A percentile compares a stretch with the other conserved stretches of the same genome.
Evolutionary conservation across 2,329 filamentous ascomycete genomes (phyloP).

Genomic region (Hypoxylon sp.): DNA sequence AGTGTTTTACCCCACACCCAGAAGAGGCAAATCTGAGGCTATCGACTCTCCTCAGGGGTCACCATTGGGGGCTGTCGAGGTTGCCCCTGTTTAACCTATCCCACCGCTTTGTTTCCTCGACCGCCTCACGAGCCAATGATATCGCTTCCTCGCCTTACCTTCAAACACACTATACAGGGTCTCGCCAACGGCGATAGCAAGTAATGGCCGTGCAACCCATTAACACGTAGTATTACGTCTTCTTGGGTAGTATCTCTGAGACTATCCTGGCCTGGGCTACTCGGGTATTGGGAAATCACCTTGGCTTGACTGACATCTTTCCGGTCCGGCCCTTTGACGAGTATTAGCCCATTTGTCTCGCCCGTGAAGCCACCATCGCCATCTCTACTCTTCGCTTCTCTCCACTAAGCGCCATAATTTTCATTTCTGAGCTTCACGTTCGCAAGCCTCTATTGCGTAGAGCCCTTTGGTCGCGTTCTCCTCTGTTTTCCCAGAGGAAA

Average conservation of each 20-base stretch:
- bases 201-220: conserved; percentile 31
- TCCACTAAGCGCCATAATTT: conserved; percentile 36
- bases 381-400: conserved; percentile 35
- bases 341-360: conserved; percentile 18
- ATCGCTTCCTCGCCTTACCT: conserved; percentile 29
- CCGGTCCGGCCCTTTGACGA: conserved; percentile 12
- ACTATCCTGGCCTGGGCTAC: conserved; percentile 22
- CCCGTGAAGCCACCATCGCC: conserved; percentile 14
- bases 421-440: conserved; percentile 31
- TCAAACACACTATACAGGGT: conserved; percentile 45
- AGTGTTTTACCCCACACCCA: conserved; percentile 46
- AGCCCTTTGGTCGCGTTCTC: conserved; percentile 43
- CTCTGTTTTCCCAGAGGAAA: conserved; percentile 37
- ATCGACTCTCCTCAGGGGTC: conserved; percentile 35
- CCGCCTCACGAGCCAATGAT: conserved; percentile 44
- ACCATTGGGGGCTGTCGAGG: conserved; percentile 3
- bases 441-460: conserved; percentile 29
- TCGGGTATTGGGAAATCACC: conserved; percentile 27
- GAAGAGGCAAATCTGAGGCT: conserved; percentile 45
- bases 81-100: conserved; percentile 18
- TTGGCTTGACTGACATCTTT: conserved; percentile 12
- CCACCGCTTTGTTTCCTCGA: conserved; percentile 39
- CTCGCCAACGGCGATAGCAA: conserved; percentile 31
- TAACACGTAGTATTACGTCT: conserved; percentile 48
- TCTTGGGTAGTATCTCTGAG: conserved; percentile 20